Base-by-base conservation (phyloP, 257 asterid species). In the Pogostemon cablin region DNA sequence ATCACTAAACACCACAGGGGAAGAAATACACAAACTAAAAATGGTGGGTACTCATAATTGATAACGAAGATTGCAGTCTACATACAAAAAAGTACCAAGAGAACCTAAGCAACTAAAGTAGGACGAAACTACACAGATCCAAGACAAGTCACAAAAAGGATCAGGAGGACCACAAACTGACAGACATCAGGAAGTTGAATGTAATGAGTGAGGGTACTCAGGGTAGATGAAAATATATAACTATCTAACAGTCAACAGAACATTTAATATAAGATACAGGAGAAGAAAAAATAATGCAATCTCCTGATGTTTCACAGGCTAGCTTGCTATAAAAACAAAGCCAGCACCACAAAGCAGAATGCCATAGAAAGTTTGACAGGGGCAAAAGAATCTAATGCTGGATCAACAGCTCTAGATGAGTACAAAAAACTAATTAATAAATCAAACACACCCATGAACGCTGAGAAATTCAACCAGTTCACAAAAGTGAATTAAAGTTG, bases 61-160 rank as follows among this genome's bases (percentile, higher is more conserved):
- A 37, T 52, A 61, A 67, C 7, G 60, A 50, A 60, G n/a, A 7
- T 12, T 4, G 17, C 42, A 7, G 44, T 35, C 1, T 3, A 39
- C 49, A 25, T 47, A 67, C 6, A 32, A 60, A 49, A 40, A 59
- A 11, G 4, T 4, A 67, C 42, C 48, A 60, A 40, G 11, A n/a
- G 41, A 58, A 25, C 40, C 65, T 52, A 72, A 17, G 68, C 11
- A 53, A 55, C 61, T 15, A n/a, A 43, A 37, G 75, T 15, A 34
- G 54, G 54, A 57, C 37, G 32, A 6, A 62, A 17, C 59, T 43
- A 5, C 12, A 48, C 34, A 37, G 61, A 53, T 5, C 32, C 38
- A 11, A 7, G 55, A 68, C 17, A 12, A 62, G 53, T 8, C 69
- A 9, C 20, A 37, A n/a, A 48, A 34, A 53, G 17, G 25, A 8